Evolutionary conservation across 441 rosid genomes (phyloP), one percentile per base, ranked within the genome.

Genomic region (Capsella rubella): DNA sequence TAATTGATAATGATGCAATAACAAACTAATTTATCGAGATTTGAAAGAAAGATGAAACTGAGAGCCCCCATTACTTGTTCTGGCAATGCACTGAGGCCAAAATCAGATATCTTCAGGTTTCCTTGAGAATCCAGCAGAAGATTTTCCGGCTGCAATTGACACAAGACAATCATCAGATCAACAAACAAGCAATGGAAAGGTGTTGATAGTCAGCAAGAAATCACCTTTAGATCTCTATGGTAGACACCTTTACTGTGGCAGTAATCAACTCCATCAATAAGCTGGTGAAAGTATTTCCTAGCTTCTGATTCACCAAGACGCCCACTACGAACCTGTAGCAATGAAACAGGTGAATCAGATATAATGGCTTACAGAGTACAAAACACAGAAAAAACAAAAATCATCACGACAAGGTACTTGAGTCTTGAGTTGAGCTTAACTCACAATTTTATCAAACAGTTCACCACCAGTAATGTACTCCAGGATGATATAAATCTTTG

Each of bases 401-500:
- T 8, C 40, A 56, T 40, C 14, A 14, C 3, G 31, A 52, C n/a
- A 29, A 45, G 47, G 35, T 31, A 32, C 37, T 34, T 34, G 37
- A 29, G 31, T 64, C 25, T 11, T 15, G 34, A 52, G 40, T 32
- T 47, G 51, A 61, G 77, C 53, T 1, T 4, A 46, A 83, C 99
- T 95, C 79, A 95, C 99, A 37, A 92, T 92, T 84, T 92, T 92
- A 84, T 95, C 99, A 51, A 95, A 95, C 86, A 95, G 74, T 84
- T 95, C 98, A 60, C 99, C 97, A 52, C 99, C 99, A 1, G 98
- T 92, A 75, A 95, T 91, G 85, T 83, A 95, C 90, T 95, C 98
- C 79, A 95, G 77, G 78, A 92, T 95, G 45, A 92, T 95, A 73
- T 92, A 92, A 71, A 95, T 92, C 87, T 89, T 95, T 11, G 93